A percentile compares a stretch with the other conserved stretches of the same genome.
Evolutionary conservation across 2,329 filamentous ascomycete species (phyloP).

Genomic region (Aureobasidium sp.): DNA sequence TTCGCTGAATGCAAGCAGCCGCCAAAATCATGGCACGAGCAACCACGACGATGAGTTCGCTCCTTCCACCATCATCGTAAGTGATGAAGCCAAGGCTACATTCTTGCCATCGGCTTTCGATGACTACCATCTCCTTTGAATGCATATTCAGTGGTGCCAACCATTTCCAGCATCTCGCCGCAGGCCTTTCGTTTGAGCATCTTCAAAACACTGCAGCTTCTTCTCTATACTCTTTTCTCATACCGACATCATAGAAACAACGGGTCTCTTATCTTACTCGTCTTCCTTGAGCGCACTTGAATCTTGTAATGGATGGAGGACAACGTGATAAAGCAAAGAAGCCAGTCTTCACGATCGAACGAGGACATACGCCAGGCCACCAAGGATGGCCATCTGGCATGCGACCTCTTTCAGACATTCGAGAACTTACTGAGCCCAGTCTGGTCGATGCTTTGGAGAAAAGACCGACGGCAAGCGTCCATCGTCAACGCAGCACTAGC

Average conservation of each 20-base stretch:
- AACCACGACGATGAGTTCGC: background rate
- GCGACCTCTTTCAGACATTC: conserved; percentile 41
- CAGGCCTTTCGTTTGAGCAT: background rate
- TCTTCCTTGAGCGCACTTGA: background rate
- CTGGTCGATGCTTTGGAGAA: conserved; percentile 26
- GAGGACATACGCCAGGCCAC: background rate
- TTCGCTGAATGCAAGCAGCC: background rate
- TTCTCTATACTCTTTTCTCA: background rate
- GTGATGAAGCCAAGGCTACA: background rate
- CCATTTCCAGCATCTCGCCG: background rate
- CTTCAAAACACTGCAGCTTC: background rate
- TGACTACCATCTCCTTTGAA: background rate
- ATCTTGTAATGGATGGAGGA: background rate
- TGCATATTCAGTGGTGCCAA: background rate
- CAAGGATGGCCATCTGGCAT: conserved; percentile 22
- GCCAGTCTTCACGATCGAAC: conserved; percentile 7
- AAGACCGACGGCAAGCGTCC: background rate
- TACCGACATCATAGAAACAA: background rate
- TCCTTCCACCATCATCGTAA: background rate
- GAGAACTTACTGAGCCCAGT: conserved; percentile 41
- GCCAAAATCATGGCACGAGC: background rate
- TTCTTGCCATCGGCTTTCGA: background rate
- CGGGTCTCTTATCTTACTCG: too few relatives aligned
- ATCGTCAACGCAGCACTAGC: conserved; percentile 12
- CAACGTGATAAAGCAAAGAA: background rate